phyloP scores from a whole-genome alignment of 129 eudicot genomes.

The Glebionis coronaria region DNA sequence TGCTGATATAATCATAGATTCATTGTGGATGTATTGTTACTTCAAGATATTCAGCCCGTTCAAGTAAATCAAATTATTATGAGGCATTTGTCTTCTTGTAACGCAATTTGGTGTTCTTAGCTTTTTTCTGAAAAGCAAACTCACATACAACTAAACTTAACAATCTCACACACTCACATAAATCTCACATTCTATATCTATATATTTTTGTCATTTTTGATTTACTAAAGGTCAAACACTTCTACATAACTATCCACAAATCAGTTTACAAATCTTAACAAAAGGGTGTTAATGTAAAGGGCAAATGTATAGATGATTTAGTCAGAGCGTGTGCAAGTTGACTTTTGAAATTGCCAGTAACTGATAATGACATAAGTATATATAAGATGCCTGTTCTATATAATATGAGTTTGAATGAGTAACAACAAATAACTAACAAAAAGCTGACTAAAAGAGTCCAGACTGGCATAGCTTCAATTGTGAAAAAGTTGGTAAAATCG shows the following conservation, averaged over 20 bases:
- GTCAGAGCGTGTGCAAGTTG: conserved; percentile 25
- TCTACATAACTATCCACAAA: not conserved
- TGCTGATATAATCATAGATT: conserved; percentile 2
- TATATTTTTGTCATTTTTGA: no score
- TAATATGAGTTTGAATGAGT: conserved; percentile 6
- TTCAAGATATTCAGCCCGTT: not conserved
- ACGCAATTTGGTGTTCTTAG: no score
- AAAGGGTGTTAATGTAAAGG: not conserved
- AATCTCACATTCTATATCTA: no score
- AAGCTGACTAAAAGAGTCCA: conserved; percentile 10
- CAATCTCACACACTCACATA: no score
- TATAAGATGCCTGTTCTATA: not conserved
- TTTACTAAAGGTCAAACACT: no score
- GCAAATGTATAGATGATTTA: conserved; percentile 11
- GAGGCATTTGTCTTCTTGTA: no score
- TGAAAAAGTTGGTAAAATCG: not conserved
- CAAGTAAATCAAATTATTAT: not conserved
- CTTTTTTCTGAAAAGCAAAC: no score
- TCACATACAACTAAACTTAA: no score
- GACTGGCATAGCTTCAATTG: not conserved
- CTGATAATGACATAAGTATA: conserved; percentile 16
- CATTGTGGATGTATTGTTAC: not conserved
- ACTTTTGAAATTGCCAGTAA: conserved; percentile 7
- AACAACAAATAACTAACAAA: conserved; percentile 15
- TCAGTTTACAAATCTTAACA: conserved; percentile 12